A percentile compares a stretch with the other conserved stretches of the same genome.
Evolutionary conservation across 2,329 filamentous ascomycete genomes (phyloP).

Genomic region (Fusarium fracticaudum): DNA sequence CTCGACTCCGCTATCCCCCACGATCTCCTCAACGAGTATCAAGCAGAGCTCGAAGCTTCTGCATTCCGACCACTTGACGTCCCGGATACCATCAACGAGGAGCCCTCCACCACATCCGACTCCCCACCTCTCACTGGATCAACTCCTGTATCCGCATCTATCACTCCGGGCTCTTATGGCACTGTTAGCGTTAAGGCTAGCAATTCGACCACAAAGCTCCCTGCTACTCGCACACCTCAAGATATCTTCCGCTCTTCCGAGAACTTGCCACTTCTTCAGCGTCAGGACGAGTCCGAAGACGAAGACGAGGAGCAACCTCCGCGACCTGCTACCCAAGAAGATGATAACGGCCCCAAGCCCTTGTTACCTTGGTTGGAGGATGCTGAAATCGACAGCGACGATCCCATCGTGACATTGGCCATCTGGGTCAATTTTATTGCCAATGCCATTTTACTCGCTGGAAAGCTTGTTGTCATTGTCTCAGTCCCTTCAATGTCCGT

Average conservation of each 20-base stretch:
- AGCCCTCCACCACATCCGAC: conserved; percentile 53
- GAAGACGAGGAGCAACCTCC: conserved; percentile 45
- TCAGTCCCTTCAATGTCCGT: conserved; percentile 85
- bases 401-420: conserved; percentile 82
- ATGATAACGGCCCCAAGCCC: conserved; percentile 54
- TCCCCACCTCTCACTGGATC: conserved; percentile 43
- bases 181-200: conserved; percentile 44
- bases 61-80: conserved; percentile 67
- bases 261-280: conserved; percentile 70
- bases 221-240: conserved; percentile 83
- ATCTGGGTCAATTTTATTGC: conserved; percentile 88
- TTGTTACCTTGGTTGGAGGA: conserved; percentile 78
- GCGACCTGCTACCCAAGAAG: conserved; percentile 37
- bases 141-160: conserved; percentile 30
- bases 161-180: conserved; percentile 44
- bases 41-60: conserved; percentile 64
- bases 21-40: conserved; percentile 90
- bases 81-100: conserved; percentile 80
- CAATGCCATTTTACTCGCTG: conserved; percentile 77
- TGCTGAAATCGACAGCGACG: conserved; percentile 75
- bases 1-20: conserved; percentile 94
- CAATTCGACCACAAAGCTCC: conserved; percentile 46
- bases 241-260: conserved; percentile 84
- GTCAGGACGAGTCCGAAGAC: conserved; percentile 57
- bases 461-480: conserved; percentile 81